A percentile compares a stretch with the other conserved stretches of the same genome.
phyloP scores from a whole-genome alignment of 768 basidiomycete genomes.

The Naematelia aurantialba region DNA sequence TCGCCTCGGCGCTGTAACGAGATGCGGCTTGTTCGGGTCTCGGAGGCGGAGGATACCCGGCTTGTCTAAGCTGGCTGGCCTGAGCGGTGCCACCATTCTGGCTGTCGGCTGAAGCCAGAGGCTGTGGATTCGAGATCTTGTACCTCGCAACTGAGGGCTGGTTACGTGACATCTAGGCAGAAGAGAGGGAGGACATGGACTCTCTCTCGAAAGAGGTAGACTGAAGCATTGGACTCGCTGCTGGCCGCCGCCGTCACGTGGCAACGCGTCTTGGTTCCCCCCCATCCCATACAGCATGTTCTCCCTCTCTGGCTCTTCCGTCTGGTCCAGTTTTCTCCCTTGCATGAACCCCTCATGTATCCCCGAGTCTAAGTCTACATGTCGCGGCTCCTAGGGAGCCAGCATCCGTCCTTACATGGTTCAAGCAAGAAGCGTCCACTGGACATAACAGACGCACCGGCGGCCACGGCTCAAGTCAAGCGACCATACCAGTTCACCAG shows the following conservation, averaged over 20 bases:
- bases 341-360: no score
- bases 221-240: no score
- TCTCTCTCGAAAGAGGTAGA: no score
- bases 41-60: neutral
- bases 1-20: conserved; percentile 6
- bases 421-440: neutral
- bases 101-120: conserved; percentile 7
- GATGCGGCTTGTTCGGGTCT: neutral
- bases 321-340: no score
- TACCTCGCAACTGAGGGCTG: conserved; percentile 16
- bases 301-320: no score
- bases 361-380: no score
- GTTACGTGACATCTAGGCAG: conserved; percentile 21
- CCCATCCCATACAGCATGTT: no score
- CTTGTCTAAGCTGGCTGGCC: conserved; percentile 7
- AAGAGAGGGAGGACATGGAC: neutral
- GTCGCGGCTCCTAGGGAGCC: no score
- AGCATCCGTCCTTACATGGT: no score
- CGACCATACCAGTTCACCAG: neutral
- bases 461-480: neutral
- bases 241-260: no score
- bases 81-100: conserved; percentile 10
- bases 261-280: no score
- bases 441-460: neutral
- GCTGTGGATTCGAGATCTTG: conserved; percentile 38